A percentile compares a stretch with the other conserved stretches of the same genome.
Conservation (phyloP, 257 asterid genomes). For the Solanum sitiens region DNA sequence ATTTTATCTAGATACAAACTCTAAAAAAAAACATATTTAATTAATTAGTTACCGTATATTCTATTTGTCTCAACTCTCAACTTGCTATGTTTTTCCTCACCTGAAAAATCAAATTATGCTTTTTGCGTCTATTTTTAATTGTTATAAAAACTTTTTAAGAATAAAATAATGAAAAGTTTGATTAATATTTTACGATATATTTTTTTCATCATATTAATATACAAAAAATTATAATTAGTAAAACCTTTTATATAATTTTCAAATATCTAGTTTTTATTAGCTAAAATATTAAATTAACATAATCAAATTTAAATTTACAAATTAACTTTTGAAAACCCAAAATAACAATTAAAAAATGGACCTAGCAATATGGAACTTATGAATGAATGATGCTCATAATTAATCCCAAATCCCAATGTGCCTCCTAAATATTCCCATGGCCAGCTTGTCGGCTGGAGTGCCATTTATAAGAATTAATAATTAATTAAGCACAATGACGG, state of each 20-base stretch:
- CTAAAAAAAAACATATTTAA: background rate
- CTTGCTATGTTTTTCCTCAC: background rate
- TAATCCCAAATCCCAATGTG: background rate
- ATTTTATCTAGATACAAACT: background rate
- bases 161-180: rapidly evolving
- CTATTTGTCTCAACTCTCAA: background rate
- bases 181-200: no score
- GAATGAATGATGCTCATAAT: background rate
- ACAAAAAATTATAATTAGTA: rapidly evolving
- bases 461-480: background rate
- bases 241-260: no score
- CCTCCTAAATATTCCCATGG: background rate
- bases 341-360: no score
- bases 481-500: background rate
- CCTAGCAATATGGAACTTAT: background rate
- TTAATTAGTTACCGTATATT: no score
- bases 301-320: no score
- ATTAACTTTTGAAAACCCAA: no score
- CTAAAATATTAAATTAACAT: no score
- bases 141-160: no score
- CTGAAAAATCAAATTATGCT: background rate
- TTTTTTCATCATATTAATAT: no score
- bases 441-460: background rate
- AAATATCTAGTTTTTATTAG: no score
- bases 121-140: no score